Base-by-base conservation (phyloP, 2,329 filamentous ascomycete species). In the Hymenotorrendiella dingleyae region DNA sequence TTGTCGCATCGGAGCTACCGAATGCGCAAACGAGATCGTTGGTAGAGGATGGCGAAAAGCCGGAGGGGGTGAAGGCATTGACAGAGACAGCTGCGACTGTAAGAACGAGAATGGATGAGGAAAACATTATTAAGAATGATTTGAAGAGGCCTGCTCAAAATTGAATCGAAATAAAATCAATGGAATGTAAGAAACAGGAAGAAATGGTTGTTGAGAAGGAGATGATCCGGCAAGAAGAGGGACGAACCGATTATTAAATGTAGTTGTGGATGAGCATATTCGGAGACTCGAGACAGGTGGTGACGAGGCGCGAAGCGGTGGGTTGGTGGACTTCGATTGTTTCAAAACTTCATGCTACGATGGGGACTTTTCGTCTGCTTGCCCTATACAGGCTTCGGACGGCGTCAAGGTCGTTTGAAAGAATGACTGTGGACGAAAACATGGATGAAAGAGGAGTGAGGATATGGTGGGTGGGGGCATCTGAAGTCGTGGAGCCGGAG, bases 11-110 rank as follows among this genome's bases (percentile, higher is more conserved):
- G 8, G 40, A 52, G 21, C 43, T 44, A 12, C 47, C 50, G 43
- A 54, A 59, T 26, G 49, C 53, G 26, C 58, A 53, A 4, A 50
- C 52, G 11, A 59, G 39, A 38, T 57, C 48, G 21, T 43, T 26
- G 16, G 35, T 47, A 4, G 55, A 54, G n/a, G 47, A 41, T 20
- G 57, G 57, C 26, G 47, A 16, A 29, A 58, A 58, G 12, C 51
- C 54, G 3, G 44, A 3, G 12, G 57, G 57, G n/a, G 57, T 58
- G 39, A 50, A 49, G 19, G 57, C 57, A 32, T 43, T 50, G 44
- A 45, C 52, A 16, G 43, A n/a, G n/a, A n/a, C 46, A 46, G 53
- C 54, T 42, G 53, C 52, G 38, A 59, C 42, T 37, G 48, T 46
- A 51, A 56, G 41, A 21, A 46, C 39, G 22, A 56, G 23, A 27